Evolutionary conservation across 768 basidiomycete species (phyloP), one percentile per base, ranked within the genome.

Genomic region (Mycena galopus): DNA sequence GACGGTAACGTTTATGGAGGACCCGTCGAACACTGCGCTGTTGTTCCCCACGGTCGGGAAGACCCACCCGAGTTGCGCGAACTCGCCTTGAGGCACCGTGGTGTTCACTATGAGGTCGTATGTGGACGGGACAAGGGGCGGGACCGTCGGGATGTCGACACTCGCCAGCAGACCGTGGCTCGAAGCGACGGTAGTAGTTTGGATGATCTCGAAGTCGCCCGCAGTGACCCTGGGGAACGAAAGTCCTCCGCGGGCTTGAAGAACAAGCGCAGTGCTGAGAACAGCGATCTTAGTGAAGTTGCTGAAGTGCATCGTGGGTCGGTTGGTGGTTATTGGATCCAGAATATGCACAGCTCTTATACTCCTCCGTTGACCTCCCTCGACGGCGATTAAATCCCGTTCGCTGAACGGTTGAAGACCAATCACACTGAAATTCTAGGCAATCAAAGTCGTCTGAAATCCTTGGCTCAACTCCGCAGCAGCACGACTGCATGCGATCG

Each of bases 1-100:
- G 51, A 63, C 23, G 68, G 53, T 63, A 61, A 69, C 29, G 32
- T 69, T 63, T 9, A 19, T 56, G 53, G 51, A 21, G 42, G 29
- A 69, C 27, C 68, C 68, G 53, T 69, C 68, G 55, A 63, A 56
- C 50, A 63, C 68, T 35, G 12, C 67, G 57, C 9, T 16, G 35
- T 44, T 27, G 68, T 25, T 2, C n/a, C 61, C 60, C 37, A 53
- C 60, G 59, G 59, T 29, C 9, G 29, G 16, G 68, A 63, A 69
- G 53, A 33, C 50, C 61, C 60, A 69, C 29, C 68, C 68, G 68
- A 69, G 39, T 4, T 0, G 2, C 33, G 50, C 60, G 61, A 10
- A 14, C 51, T 33, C 29, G 68, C 68, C 68, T 32, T 47, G 53
- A 32, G 53, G 35, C 29, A 53, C 53, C 11, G 67, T 51, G 37